A percentile compares a stretch with the other conserved stretches of the same genome.
phyloP scores from a whole-genome alignment of 2,329 filamentous ascomycete genomes.

The Metarhizium album region DNA sequence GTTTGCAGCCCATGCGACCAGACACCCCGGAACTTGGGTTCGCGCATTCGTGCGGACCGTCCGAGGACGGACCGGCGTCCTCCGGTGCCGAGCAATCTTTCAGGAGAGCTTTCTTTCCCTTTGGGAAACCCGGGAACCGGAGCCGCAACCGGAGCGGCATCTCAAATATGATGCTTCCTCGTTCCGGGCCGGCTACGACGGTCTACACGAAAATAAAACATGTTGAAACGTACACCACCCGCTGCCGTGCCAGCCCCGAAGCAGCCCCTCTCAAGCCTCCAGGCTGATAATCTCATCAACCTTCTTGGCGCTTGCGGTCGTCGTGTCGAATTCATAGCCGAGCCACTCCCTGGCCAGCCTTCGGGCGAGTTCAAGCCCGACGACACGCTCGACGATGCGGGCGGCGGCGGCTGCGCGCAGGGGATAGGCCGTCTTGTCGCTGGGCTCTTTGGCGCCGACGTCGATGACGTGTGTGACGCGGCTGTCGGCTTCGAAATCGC shows the following conservation, averaged over 20 bases:
- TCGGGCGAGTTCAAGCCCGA: constrained; percentile 70
- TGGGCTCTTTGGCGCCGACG: constrained; percentile 55
- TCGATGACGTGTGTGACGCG: constrained; percentile 61
- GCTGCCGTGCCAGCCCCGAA: not conserved
- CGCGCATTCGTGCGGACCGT: not conserved
- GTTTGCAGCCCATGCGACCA: not conserved
- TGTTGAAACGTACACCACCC: not conserved
- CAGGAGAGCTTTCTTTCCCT: constrained; percentile 3
- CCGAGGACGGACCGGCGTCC: not conserved
- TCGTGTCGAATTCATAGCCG: constrained; percentile 67
- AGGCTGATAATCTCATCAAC: constrained; percentile 31
- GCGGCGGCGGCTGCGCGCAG: constrained; percentile 67
- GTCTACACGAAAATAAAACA: too few species aligned
- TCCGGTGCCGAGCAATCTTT: not conserved
- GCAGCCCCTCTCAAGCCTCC: constrained; percentile 16
- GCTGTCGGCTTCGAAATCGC: constrained; percentile 55
- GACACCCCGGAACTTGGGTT: not conserved
- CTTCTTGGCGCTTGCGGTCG: constrained; percentile 33
- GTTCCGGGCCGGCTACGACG: too few species aligned
- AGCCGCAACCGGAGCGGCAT: not conserved
- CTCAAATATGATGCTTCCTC: too few species aligned
- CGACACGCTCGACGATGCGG: constrained; percentile 60
- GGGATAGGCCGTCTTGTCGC: constrained; percentile 74
- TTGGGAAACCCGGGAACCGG: constrained; percentile 7
- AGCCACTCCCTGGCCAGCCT: constrained; percentile 73